Conservation (phyloP, 2,329 filamentous ascomycete species). For the Fulvia fulva region DNA sequence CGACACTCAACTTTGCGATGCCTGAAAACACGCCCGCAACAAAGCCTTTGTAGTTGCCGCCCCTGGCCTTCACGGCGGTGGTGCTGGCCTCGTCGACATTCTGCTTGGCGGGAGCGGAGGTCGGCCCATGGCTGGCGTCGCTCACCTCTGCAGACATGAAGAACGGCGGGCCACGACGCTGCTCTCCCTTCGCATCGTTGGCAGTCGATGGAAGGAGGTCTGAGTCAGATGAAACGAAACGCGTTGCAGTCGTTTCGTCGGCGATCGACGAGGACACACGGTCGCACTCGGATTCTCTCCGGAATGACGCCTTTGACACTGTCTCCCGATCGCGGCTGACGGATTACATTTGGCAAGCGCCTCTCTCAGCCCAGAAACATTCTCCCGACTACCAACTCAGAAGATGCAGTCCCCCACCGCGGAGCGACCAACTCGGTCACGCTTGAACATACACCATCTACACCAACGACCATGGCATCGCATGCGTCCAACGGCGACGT, state of each 20-base stretch:
- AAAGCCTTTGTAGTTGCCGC: conserved; percentile 82
- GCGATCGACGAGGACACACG: too few relatives aligned
- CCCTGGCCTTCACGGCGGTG: conserved; percentile 19
- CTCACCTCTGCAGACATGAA: conserved; percentile 26
- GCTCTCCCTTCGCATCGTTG: conserved; percentile 1
- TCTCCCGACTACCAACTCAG: background rate
- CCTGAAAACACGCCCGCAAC: conserved; percentile 95
- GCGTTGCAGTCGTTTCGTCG: background rate
- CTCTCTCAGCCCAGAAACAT: background rate
- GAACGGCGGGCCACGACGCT: background rate
- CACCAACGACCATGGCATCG: conserved; percentile 11
- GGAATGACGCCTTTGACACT: background rate
- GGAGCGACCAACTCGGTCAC: conserved; percentile 13
- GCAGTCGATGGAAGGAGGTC: background rate
- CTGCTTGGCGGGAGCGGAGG: conserved; percentile 13
- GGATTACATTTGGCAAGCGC: background rate
- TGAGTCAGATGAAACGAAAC: background rate
- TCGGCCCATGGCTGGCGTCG: conserved; percentile 19
- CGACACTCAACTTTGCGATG: conserved; percentile 71
- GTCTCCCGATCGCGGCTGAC: background rate
- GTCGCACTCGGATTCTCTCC: too few relatives aligned
- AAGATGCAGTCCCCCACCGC: conserved; percentile 11
- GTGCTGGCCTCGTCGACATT: conserved; percentile 17
- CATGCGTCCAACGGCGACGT: conserved; percentile 9
- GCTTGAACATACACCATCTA: background rate